A percentile compares a stretch with the other conserved stretches of the same genome.
Conservation (phyloP, 2,329 filamentous ascomycete species). For the Sphaceloma murrayae region DNA sequence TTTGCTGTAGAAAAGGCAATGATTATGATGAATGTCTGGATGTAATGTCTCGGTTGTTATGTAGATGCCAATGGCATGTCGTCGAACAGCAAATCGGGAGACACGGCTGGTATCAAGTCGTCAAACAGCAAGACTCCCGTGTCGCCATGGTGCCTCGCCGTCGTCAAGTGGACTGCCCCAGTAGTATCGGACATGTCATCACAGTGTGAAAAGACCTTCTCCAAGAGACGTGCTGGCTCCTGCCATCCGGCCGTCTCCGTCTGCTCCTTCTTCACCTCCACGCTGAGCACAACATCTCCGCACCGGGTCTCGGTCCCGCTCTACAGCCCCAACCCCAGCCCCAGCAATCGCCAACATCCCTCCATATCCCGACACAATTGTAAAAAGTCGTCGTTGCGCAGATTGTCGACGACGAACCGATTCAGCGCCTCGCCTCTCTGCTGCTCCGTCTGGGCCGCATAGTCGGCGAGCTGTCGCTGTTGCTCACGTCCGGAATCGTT, state of each 20-base stretch:
- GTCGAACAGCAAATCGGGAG: too few species aligned
- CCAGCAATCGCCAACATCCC: constrained; percentile 40
- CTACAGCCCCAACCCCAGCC: constrained; percentile 38
- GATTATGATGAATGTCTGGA: not conserved
- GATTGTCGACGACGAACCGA: constrained; percentile 41
- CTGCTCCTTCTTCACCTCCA: not conserved
- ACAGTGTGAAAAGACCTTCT: too few species aligned
- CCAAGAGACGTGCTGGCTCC: too few species aligned
- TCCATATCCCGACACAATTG: constrained; percentile 44
- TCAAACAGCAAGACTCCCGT: not conserved
- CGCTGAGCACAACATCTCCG: not conserved
- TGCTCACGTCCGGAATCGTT: not conserved
- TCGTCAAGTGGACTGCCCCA: too few species aligned
- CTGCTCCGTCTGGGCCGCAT: constrained; percentile 33
- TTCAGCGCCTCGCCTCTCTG: constrained; percentile 37
- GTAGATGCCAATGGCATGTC: not conserved
- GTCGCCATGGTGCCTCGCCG: too few species aligned
- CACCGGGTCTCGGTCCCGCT: not conserved
- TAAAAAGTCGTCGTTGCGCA: constrained; percentile 42
- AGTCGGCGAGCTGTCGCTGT: constrained; percentile 22
- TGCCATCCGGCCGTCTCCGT: not conserved
- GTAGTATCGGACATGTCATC: too few species aligned
- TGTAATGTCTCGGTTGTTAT: not conserved
- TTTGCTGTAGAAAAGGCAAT: not conserved
- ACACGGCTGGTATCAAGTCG: not conserved